Evolutionary conservation across 805 yeast genomes (phyloP).

Genomic region (Candida tibetensis): DNA sequence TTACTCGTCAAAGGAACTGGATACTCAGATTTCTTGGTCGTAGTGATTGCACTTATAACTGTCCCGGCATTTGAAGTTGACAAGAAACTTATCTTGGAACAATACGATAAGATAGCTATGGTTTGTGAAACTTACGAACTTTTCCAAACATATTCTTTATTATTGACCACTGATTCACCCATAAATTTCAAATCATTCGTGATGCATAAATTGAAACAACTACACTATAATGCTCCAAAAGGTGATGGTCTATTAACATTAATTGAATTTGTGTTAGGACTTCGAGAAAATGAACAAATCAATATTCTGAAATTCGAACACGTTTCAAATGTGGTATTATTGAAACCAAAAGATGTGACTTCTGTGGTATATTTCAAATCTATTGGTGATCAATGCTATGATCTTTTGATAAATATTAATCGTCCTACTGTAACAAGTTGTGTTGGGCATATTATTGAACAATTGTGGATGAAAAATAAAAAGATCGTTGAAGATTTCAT

Average conservation of each 20-base stretch:
- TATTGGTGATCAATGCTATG: slow-evolving; percentile 65
- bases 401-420: slow-evolving; percentile 55
- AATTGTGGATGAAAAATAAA: slow-evolving; percentile 49
- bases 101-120: slow-evolving; percentile 34
- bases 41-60: slow-evolving; percentile 43
- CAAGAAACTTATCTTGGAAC: slow-evolving; percentile 5
- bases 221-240: slow-evolving; percentile 52
- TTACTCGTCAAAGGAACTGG: slow-evolving; percentile 65
- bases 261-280: slow-evolving; percentile 73
- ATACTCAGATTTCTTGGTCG: slow-evolving; percentile 54
- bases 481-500: slow-evolving; percentile 58
- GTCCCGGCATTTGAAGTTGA: slow-evolving; percentile 23
- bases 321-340: slow-evolving; percentile 61
- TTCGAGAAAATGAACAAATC: slow-evolving; percentile 69
- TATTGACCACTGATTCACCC: slow-evolving; percentile 50
- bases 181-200: slow-evolving; percentile 47
- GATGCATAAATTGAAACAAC: slow-evolving; percentile 46
- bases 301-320: slow-evolving; percentile 64
- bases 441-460: slow-evolving; percentile 52
- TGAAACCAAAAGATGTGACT: slow-evolving; percentile 55
- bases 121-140: slow-evolving; percentile 67
- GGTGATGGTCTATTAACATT: slow-evolving; percentile 69
- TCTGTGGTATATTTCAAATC: slow-evolving; percentile 51
- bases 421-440: slow-evolving; percentile 59
- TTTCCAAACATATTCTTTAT: slow-evolving; percentile 55